Evolutionary conservation across 2,329 filamentous ascomycete species (phyloP).

Genomic region (Coniella lustricola): DNA sequence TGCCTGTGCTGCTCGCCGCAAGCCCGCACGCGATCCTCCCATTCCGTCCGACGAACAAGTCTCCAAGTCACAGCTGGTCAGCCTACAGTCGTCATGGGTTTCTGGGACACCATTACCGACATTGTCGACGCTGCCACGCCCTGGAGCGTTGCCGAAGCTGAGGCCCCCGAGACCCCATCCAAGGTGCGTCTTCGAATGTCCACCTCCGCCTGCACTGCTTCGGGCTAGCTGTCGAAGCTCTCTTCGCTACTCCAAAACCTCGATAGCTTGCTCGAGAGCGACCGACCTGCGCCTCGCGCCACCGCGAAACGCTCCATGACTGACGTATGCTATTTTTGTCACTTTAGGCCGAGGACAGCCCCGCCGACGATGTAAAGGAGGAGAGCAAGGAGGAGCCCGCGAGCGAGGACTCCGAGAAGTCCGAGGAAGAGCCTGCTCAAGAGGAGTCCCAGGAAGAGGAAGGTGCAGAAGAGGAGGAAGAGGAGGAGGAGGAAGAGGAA

Average conservation of each 20-base stretch:
- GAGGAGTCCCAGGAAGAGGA: slow-evolving; percentile 45
- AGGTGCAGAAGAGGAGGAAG: slow-evolving; percentile 50
- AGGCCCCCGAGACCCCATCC: slow-evolving; percentile 54
- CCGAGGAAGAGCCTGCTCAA: slow-evolving; percentile 30
- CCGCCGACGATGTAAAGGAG: slow-evolving; percentile 24
- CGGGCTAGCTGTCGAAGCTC: too few species aligned
- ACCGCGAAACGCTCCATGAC: neutral
- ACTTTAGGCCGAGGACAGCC: slow-evolving; percentile 30
- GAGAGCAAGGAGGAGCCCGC: slow-evolving; percentile 23
- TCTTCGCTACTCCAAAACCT: neutral
- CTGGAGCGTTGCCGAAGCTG: slow-evolving; percentile 58
- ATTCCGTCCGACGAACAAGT: slow-evolving; percentile 21
- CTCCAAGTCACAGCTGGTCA: slow-evolving; percentile 30
- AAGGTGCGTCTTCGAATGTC: slow-evolving; percentile 30
- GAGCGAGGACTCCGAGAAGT: slow-evolving; percentile 44
- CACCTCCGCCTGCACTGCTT: neutral
- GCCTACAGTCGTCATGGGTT: slow-evolving; percentile 49
- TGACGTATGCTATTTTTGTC: slow-evolving; percentile 1
- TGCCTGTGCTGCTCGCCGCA: slow-evolving; percentile 11
- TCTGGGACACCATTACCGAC: slow-evolving; percentile 59
- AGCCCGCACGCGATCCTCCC: slow-evolving; percentile 14
- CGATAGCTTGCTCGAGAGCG: neutral
- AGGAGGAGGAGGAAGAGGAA: slow-evolving; percentile 65
- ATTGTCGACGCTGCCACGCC: slow-evolving; percentile 58
- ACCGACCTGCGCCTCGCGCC: neutral